Evolutionary conservation across 805 yeast genomes (phyloP).

Genomic region (Komagataella mondaviorum): DNA sequence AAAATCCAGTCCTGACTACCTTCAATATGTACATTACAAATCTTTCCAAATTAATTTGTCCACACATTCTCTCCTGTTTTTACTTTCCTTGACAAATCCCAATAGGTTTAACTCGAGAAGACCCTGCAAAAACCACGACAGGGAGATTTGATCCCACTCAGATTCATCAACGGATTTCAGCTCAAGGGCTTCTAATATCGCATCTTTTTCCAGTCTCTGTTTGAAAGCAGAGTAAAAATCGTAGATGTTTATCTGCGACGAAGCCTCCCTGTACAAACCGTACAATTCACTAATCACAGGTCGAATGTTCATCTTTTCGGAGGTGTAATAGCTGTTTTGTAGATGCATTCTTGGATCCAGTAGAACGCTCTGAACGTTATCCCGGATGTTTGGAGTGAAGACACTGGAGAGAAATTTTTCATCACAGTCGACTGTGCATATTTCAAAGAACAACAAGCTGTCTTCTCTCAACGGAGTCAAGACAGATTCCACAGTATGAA

Average conservation of each 20-base stretch:
- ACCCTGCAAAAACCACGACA: constrained; percentile 66
- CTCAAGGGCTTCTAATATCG: constrained; percentile 9
- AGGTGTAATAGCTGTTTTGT: constrained; percentile 6
- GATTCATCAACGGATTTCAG: constrained; percentile 17
- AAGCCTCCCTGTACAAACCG: constrained; percentile 68
- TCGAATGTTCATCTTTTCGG: constrained; percentile 26
- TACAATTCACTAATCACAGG: constrained; percentile 38
- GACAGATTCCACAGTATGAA: neutral
- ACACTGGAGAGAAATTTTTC: neutral
- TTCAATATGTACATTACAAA: constrained; percentile 17
- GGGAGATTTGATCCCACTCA: constrained; percentile 48
- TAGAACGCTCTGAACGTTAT: neutral
- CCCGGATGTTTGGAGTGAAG: neutral
- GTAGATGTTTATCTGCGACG: constrained; percentile 28
- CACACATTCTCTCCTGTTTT: constrained; percentile 46
- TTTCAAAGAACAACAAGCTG: neutral
- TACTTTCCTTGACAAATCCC: constrained; percentile 55
- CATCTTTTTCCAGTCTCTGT: constrained; percentile 23
- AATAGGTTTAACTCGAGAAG: constrained; percentile 55
- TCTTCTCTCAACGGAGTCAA: neutral
- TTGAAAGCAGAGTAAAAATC: constrained; percentile 21
- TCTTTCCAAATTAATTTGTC: constrained; percentile 68
- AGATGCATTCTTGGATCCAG: neutral
- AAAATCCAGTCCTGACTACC: neutral
- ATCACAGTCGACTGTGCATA: neutral